These are phyloP conservation scores for Lactarius hatsudake DNA, from an alignment of 768 basidiomycete species.

Conservation along the genomic window DNA sequence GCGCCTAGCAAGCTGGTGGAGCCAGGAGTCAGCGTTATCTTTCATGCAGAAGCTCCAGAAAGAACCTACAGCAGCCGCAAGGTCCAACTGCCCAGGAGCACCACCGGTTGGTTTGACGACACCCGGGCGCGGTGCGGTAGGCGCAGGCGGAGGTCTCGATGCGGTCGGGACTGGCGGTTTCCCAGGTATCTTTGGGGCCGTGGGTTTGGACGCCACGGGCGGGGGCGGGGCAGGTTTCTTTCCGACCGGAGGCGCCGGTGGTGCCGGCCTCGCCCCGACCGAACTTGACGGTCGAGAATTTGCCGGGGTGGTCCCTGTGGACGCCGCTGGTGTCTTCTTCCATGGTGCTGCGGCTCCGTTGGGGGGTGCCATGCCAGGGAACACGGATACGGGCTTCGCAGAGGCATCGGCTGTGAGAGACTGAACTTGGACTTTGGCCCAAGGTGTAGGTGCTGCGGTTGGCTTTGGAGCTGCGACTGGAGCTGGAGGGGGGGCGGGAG, in stretches of 20 bases:
- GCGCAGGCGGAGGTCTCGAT: slow-evolving; percentile 45
- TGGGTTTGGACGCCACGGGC: slow-evolving; percentile 53
- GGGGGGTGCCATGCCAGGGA: slow-evolving; percentile 66
- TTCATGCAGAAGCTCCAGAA: slow-evolving; percentile 13
- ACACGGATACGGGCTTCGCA: slow-evolving; percentile 80
- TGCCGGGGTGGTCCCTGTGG: slow-evolving; percentile 40
- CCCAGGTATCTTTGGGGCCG: slow-evolving; percentile 45
- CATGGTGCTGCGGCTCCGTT: slow-evolving; percentile 73
- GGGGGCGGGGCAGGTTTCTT: slow-evolving; percentile 61
- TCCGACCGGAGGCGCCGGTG: slow-evolving; percentile 53
- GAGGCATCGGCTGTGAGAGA: slow-evolving; percentile 53
- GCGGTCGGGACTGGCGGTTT: slow-evolving; percentile 66
- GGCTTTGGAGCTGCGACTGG: slow-evolving; percentile 16
- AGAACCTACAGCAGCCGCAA: slow-evolving; percentile 75
- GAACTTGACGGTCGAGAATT: slow-evolving; percentile 53
- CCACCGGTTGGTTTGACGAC: slow-evolving; percentile 41
- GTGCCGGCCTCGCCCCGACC: slow-evolving; percentile 45
- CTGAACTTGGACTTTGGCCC: slow-evolving; percentile 35
- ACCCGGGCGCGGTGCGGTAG: slow-evolving; percentile 38
- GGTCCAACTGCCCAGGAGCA: slow-evolving; percentile 64
- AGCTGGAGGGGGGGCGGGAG: slow-evolving; percentile 41
- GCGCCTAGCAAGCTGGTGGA: slow-evolving; percentile 66
- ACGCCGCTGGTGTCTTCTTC: slow-evolving; percentile 52
- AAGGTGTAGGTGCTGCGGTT: slow-evolving; percentile 29
- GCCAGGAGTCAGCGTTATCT: slow-evolving; percentile 8